Conservation (phyloP, 1,139 yeast species). For the Magnusiomyces tetraspermus region DNA sequence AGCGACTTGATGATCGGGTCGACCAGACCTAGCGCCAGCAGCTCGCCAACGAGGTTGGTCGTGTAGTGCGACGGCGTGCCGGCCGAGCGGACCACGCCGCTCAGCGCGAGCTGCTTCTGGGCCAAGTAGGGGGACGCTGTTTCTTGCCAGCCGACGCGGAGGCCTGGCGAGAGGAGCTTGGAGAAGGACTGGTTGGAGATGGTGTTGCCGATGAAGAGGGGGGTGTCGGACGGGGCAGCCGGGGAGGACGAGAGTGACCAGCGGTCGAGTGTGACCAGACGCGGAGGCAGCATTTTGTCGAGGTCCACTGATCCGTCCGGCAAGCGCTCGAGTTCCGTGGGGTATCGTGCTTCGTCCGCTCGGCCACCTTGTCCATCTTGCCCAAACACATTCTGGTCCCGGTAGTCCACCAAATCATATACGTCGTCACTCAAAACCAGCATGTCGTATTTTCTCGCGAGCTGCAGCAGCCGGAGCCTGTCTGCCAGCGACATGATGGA, state of each 20-base stretch:
- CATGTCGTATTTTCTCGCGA: constrained; percentile 73
- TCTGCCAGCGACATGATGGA: constrained; percentile 48
- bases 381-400: constrained; percentile 15
- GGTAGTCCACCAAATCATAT: constrained; percentile 61
- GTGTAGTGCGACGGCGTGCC: constrained; percentile 81
- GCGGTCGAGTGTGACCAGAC: constrained; percentile 51
- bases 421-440: constrained; percentile 77
- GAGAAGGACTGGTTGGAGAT: constrained; percentile 77
- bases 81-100: constrained; percentile 82
- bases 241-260: no score
- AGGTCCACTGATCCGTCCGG: background rate
- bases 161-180: constrained; percentile 78
- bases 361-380: background rate
- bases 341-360: background rate
- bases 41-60: constrained; percentile 57
- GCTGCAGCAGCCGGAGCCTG: constrained; percentile 45
- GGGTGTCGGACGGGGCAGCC: no score
- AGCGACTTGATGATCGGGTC: constrained; percentile 43
- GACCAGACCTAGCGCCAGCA: constrained; percentile 45
- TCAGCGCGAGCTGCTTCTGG: constrained; percentile 46
- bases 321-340: no score
- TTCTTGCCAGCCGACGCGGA: constrained; percentile 85
- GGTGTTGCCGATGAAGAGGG: constrained; percentile 50
- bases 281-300: constrained; percentile 29
- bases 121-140: constrained; percentile 53